A percentile compares a stretch with the other conserved stretches of the same genome.
phyloP scores from a whole-genome alignment of 2,329 filamentous ascomycete genomes.

The Sclerotinia sclerotiorum region DNA sequence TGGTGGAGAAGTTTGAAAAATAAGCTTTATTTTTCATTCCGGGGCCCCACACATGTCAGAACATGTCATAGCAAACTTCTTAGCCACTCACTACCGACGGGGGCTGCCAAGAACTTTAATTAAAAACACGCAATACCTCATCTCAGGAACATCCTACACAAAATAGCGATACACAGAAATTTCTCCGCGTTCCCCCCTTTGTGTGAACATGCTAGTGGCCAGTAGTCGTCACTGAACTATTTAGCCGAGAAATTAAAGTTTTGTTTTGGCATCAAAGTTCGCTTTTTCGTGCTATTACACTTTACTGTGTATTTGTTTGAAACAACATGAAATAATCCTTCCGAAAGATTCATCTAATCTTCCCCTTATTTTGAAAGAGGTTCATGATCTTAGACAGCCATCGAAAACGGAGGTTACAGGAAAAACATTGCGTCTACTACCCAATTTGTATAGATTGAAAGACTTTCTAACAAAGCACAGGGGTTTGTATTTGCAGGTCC shows the following conservation, averaged over 20 bases:
- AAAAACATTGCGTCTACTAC: neutral
- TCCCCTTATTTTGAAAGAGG: neutral
- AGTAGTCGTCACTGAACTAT: neutral
- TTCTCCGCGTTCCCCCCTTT: slow-evolving; percentile 7
- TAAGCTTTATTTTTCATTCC: neutral
- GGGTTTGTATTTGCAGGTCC: neutral
- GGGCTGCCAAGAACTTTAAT: neutral
- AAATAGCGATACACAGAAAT: neutral
- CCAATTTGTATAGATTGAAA: neutral
- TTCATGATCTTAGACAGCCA: neutral
- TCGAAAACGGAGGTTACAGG: neutral
- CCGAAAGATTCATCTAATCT: neutral
- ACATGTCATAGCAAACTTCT: neutral
- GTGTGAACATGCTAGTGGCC: neutral
- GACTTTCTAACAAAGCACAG: neutral
- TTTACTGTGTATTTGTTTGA: neutral
- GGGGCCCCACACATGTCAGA: neutral
- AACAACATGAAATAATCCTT: neutral
- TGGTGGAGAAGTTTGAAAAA: neutral
- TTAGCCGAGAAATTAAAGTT: slow-evolving; percentile 3
- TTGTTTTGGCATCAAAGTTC: neutral
- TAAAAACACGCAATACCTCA: slow-evolving; percentile 3
- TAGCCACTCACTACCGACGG: neutral
- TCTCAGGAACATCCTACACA: neutral
- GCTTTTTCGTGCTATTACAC: neutral